These are phyloP conservation scores for Suhomyces kunorum DNA, from an alignment of 1,139 yeast species.

Conservation along the genomic window DNA sequence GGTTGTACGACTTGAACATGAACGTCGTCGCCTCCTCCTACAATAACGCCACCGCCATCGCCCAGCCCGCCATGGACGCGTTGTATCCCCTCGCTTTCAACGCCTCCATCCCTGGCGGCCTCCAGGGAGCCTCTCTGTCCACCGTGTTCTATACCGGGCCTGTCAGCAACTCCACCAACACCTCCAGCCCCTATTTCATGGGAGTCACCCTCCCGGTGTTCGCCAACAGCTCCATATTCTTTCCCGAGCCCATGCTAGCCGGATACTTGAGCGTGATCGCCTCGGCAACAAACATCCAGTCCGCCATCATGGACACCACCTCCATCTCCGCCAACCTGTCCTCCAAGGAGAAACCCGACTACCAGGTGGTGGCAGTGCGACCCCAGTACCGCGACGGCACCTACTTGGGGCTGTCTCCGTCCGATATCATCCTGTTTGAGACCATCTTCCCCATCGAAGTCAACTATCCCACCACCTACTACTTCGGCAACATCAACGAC, in stretches of 20 bases:
- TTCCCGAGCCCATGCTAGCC: slow-evolving; percentile 57
- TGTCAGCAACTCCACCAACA: slow-evolving; percentile 37
- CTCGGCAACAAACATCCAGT: slow-evolving; percentile 53
- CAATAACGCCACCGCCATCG: slow-evolving; percentile 33
- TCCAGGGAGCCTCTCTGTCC: slow-evolving; percentile 36
- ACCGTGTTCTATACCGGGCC: slow-evolving; percentile 64
- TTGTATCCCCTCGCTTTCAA: slow-evolving; percentile 56
- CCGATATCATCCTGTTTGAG: slow-evolving; percentile 34
- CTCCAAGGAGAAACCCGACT: slow-evolving; percentile 26
- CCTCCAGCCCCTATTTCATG: slow-evolving; percentile 43
- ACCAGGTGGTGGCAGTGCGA: slow-evolving; percentile 35
- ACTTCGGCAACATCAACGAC: slow-evolving; percentile 25
- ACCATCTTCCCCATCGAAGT: slow-evolving; percentile 37
- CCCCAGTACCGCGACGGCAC: slow-evolving; percentile 26
- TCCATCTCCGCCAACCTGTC: neutral
- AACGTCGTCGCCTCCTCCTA: slow-evolving; percentile 36
- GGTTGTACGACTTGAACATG: slow-evolving; percentile 61
- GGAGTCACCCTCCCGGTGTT: slow-evolving; percentile 71
- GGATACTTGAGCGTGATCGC: slow-evolving; percentile 75
- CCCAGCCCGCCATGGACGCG: slow-evolving; percentile 34
- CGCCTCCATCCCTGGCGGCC: slow-evolving; percentile 41
- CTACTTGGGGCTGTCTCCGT: slow-evolving; percentile 12
- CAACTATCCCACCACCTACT: slow-evolving; percentile 26
- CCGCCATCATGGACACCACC: slow-evolving; percentile 46
- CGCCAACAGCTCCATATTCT: slow-evolving; percentile 69